phyloP scores from a whole-genome alignment of 1,284 basidiomycete genomes.

The Marasmius sp. region DNA sequence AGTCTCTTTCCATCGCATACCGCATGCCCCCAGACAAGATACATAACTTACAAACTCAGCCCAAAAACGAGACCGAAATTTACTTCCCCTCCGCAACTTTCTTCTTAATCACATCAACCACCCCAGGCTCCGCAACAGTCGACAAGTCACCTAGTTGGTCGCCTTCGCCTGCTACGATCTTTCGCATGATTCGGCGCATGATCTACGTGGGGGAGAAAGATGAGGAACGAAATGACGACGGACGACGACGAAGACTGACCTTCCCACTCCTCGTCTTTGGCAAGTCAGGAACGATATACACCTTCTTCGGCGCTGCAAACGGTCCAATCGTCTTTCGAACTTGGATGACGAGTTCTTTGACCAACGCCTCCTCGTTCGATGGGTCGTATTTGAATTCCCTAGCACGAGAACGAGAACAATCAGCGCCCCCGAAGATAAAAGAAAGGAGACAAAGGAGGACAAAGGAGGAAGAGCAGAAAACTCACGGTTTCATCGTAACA shows the following conservation, averaged over 20 bases:
- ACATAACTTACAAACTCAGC: too few relatives aligned
- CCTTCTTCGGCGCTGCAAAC: constrained; percentile 93
- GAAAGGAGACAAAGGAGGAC: too few relatives aligned
- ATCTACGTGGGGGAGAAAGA: constrained; percentile 47
- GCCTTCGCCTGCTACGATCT: constrained; percentile 91
- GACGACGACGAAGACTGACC: constrained; percentile 40
- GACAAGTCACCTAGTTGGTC: constrained; percentile 93
- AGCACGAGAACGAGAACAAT: not conserved
- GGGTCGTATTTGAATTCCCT: constrained; percentile 82
- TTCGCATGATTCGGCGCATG: constrained; percentile 93
- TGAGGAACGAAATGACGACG: not conserved
- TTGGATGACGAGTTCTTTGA: constrained; percentile 91
- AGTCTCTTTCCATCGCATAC: too few relatives aligned
- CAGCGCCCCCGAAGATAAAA: too few relatives aligned
- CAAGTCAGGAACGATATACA: constrained; percentile 83
- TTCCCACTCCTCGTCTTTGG: constrained; percentile 98
- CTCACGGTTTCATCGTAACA: constrained; percentile 78
- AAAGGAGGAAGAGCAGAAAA: constrained; percentile 8
- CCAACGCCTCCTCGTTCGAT: constrained; percentile 67
- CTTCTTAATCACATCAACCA: constrained; percentile 80
- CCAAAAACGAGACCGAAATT: too few relatives aligned
- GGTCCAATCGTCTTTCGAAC: constrained; percentile 96
- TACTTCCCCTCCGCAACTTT: constrained; percentile 53
- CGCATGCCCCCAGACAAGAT: too few relatives aligned
- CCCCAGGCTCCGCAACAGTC: constrained; percentile 84